Evolutionary conservation across 2,329 filamentous ascomycete species (phyloP).

Genomic region (Diaporthe aspalathi): DNA sequence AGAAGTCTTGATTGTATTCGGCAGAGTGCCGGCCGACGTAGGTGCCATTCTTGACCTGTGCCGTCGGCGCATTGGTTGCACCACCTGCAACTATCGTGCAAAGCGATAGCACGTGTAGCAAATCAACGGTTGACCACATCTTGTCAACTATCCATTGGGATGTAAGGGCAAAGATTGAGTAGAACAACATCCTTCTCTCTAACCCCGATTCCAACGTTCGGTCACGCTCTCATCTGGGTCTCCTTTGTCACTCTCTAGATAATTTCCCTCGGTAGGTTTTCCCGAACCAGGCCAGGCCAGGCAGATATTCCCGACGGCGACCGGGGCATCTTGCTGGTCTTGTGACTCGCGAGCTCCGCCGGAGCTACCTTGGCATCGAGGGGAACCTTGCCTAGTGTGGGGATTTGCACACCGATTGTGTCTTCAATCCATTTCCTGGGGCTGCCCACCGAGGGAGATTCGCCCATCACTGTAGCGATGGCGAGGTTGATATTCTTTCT

Average conservation of each 20-base stretch:
- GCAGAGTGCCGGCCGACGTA: constrained; percentile 49
- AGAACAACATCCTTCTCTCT: not conserved
- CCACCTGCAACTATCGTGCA: not conserved
- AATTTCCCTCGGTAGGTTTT: constrained; percentile 1
- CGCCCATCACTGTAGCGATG: no score
- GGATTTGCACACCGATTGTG: not conserved
- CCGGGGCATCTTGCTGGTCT: constrained; percentile 2
- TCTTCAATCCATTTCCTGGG: not conserved
- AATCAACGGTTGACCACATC: constrained; percentile 8
- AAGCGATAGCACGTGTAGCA: constrained; percentile 3
- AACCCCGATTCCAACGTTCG: not conserved
- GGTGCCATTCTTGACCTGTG: constrained; percentile 47
- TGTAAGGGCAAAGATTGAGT: not conserved
- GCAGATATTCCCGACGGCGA: not conserved
- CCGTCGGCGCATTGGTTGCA: constrained; percentile 10
- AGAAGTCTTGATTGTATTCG: constrained; percentile 59
- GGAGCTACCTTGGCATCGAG: not conserved
- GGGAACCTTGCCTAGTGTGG: constrained; percentile 9
- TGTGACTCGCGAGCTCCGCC: constrained; percentile 10
- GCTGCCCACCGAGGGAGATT: not conserved
- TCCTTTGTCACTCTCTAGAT: not conserved
- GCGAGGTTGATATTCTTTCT: no score
- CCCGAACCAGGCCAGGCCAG: no score
- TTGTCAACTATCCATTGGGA: constrained; percentile 16
- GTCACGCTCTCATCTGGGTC: not conserved